Evolutionary conservation across 352 stramenopile genomes (phyloP).

Genomic region (Phytophthora ohioensis): DNA sequence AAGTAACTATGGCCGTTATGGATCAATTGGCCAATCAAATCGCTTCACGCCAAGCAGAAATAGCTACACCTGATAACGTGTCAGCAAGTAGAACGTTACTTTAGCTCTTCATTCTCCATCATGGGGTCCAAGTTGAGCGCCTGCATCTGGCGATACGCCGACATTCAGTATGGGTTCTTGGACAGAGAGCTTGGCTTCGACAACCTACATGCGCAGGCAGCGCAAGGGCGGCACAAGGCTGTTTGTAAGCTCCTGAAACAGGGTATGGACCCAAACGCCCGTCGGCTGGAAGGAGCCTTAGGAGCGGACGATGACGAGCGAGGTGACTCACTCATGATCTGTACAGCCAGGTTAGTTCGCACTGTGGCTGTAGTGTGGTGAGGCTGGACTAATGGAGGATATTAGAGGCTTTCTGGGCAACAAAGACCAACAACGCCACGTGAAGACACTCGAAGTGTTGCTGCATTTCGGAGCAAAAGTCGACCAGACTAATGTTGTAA

Average conservation of each 20-base stretch:
- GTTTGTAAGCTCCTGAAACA: conserved; percentile 62
- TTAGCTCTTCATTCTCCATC: not conserved
- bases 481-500: conserved; percentile 61
- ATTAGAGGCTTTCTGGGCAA: conserved; percentile 50
- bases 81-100: not conserved
- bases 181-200: conserved; percentile 63
- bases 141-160: conserved; percentile 63
- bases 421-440: conserved; percentile 55
- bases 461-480: conserved; percentile 62
- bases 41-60: conserved; percentile 13
- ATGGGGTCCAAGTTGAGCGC: conserved; percentile 68
- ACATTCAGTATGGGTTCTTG: conserved; percentile 65
- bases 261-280: conserved; percentile 69
- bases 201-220: conserved; percentile 60
- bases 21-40: conserved; percentile 18
- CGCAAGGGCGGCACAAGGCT: conserved; percentile 47
- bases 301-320: conserved; percentile 56
- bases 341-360: conserved; percentile 47
- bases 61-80: conserved; percentile 11
- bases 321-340: conserved; percentile 70
- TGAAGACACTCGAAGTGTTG: conserved; percentile 66
- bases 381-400: not conserved
- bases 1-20: not conserved
- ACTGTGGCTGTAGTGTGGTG: not conserved
- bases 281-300: conserved; percentile 36